Evolutionary conservation across 2,329 filamentous ascomycete species (phyloP).

Genomic region (Neurospora crassa): DNA sequence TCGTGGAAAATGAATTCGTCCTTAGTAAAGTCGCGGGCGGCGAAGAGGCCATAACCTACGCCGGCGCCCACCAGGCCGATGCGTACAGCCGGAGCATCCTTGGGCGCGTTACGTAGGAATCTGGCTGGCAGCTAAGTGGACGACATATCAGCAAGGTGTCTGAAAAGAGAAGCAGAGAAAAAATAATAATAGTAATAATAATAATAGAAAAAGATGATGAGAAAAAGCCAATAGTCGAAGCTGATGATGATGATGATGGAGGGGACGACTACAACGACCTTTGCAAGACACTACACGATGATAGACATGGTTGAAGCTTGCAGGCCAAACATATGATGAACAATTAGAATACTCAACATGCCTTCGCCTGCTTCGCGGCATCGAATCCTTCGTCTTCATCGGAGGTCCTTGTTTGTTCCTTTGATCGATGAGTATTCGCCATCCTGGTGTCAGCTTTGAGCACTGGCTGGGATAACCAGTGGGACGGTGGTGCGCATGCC

Average conservation of each 20-base stretch:
- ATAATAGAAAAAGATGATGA: too few species aligned
- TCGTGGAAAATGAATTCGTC: constrained; percentile 22
- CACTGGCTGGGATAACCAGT: constrained; percentile 1
- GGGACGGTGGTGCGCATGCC: background rate
- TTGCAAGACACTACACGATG: background rate
- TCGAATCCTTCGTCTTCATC: constrained; percentile 9
- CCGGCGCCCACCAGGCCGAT: constrained; percentile 12
- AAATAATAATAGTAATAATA: fast-evolving
- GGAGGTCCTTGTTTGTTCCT: background rate
- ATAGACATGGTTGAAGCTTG: background rate
- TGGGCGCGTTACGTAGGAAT: constrained; percentile 6
- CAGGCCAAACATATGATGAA: background rate
- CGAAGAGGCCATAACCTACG: constrained; percentile 23
- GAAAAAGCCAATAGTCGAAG: background rate
- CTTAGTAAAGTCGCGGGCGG: constrained; percentile 15
- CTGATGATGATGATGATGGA: background rate
- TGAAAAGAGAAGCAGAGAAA: background rate
- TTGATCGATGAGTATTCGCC: constrained; percentile 4
- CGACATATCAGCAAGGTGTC: background rate
- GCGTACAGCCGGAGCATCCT: constrained; percentile 8
- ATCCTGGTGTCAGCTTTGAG: constrained; percentile 12
- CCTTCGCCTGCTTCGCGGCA: constrained; percentile 11
- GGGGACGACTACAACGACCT: background rate
- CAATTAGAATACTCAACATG: background rate
- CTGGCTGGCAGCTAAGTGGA: constrained; percentile 7